phyloP scores from a whole-genome alignment of 768 basidiomycete genomes.

The Pisolithus albus region DNA sequence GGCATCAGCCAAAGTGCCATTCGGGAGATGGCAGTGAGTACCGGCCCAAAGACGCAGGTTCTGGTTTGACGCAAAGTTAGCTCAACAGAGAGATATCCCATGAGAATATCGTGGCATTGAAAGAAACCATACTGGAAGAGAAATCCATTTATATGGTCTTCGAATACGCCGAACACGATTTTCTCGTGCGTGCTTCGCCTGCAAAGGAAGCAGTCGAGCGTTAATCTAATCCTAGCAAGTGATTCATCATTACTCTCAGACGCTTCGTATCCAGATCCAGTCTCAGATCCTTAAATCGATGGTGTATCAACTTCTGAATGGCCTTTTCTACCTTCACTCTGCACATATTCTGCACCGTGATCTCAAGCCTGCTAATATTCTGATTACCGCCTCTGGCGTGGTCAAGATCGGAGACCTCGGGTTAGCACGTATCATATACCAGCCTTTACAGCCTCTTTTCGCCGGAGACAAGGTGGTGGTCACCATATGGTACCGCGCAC shows the following conservation, averaged over 20 bases:
- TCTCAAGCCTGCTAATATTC: slow-evolving; percentile 97
- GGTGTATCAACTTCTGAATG: slow-evolving; percentile 90
- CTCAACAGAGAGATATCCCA: slow-evolving; percentile 86
- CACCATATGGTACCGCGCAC: slow-evolving; percentile 98
- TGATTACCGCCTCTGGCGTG: slow-evolving; percentile 80
- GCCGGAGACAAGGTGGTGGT: slow-evolving; percentile 98
- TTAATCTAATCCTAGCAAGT: slow-evolving; percentile 63
- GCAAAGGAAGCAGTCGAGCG: neutral
- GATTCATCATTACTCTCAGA: slow-evolving; percentile 95
- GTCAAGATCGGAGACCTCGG: slow-evolving; percentile 99
- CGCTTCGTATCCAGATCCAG: slow-evolving; percentile 69
- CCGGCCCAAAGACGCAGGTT: neutral
- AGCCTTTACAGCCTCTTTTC: slow-evolving; percentile 87
- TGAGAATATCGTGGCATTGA: slow-evolving; percentile 84
- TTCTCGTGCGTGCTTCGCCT: slow-evolving; percentile 57
- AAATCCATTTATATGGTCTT: slow-evolving; percentile 99
- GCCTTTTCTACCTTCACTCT: slow-evolving; percentile 90
- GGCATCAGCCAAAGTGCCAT: slow-evolving; percentile 98
- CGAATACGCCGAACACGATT: slow-evolving; percentile 98
- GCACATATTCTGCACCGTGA: slow-evolving; percentile 95
- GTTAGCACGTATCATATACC: slow-evolving; percentile 83
- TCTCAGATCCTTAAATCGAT: slow-evolving; percentile 83
- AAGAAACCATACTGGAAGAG: slow-evolving; percentile 95
- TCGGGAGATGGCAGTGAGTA: slow-evolving; percentile 85
- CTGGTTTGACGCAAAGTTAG: slow-evolving; percentile 34